Conservation (phyloP, 495 filamentous ascomycete species). For the Ramalina peruviana region DNA sequence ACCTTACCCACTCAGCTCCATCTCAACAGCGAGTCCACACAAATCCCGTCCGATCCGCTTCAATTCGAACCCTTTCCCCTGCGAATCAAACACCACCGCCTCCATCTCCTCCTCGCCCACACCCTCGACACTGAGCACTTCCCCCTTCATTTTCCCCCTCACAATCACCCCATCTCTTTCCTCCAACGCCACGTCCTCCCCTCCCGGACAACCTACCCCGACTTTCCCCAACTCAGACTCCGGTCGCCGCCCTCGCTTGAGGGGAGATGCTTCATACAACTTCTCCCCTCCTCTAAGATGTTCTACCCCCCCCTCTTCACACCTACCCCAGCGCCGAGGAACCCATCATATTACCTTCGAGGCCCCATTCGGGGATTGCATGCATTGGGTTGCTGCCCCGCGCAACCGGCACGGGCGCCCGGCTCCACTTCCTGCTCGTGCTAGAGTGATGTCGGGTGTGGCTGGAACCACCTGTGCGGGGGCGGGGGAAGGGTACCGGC, state of each 20-base stretch:
- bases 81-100: constrained; percentile 47
- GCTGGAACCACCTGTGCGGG: too few species aligned
- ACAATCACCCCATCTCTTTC: constrained; percentile 72
- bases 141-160: constrained; percentile 37
- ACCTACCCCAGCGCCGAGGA: too few species aligned
- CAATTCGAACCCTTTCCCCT: constrained; percentile 9
- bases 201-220: constrained; percentile 42
- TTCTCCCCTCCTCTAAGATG: constrained; percentile 39
- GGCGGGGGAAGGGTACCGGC: too few species aligned
- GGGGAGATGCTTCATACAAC: constrained; percentile 60
- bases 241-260: constrained; percentile 33
- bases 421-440: too few species aligned
- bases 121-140: constrained; percentile 45
- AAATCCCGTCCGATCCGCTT: too few species aligned
- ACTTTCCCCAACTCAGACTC: constrained; percentile 24
- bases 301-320: constrained; percentile 19
- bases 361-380: too few species aligned
- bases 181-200: constrained; percentile 42
- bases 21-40: too few species aligned
- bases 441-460: too few species aligned
- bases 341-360: too few species aligned
- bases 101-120: constrained; percentile 54
- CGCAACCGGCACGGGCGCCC: too few species aligned
- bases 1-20: too few species aligned
- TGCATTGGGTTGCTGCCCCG: too few species aligned